Percentiles rank a stretch among this genome's conserved stretches.
These are phyloP conservation scores for Scutellaria galericulata DNA, from an alignment of 257 asterid species.

Conservation along the genomic window DNA sequence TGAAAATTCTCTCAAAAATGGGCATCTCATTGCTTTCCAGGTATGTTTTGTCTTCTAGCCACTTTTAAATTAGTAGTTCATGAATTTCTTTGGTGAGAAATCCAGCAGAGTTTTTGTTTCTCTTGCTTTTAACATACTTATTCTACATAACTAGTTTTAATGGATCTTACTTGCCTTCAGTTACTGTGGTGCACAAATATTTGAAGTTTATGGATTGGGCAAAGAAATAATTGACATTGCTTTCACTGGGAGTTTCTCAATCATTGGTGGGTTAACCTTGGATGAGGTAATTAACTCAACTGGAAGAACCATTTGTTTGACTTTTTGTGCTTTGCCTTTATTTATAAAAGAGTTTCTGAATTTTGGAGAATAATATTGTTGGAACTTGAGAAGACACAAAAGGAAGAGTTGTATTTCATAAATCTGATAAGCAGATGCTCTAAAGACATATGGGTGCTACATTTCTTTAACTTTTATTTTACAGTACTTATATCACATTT, in stretches of 20 bases:
- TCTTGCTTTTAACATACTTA: slow-evolving; percentile 21
- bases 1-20: slow-evolving; percentile 97
- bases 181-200: slow-evolving; percentile 98
- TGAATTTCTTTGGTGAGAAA: slow-evolving; percentile 12
- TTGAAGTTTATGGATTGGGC: slow-evolving; percentile 95
- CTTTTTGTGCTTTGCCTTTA: slow-evolving; percentile 24
- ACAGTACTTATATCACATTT: too few relatives aligned
- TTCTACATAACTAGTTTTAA: slow-evolving; percentile 36
- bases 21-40: slow-evolving; percentile 98
- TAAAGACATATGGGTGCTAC: too few relatives aligned
- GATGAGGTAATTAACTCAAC: slow-evolving; percentile 76
- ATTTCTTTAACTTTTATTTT: too few relatives aligned
- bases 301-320: slow-evolving; percentile 29
- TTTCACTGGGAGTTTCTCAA: slow-evolving; percentile 90
- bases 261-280: slow-evolving; percentile 91
- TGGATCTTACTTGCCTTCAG: slow-evolving; percentile 50
- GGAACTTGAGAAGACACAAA: neutral
- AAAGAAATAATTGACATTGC: slow-evolving; percentile 79
- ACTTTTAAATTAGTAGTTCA: slow-evolving; percentile 29
- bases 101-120: slow-evolving; percentile 27
- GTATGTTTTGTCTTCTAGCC: slow-evolving; percentile 44
- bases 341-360: neutral
- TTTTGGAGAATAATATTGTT: neutral
- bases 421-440: neutral
- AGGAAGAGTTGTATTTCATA: neutral